phyloP scores from a whole-genome alignment of 441 rosid genomes.

The Isatis lusitanica region DNA sequence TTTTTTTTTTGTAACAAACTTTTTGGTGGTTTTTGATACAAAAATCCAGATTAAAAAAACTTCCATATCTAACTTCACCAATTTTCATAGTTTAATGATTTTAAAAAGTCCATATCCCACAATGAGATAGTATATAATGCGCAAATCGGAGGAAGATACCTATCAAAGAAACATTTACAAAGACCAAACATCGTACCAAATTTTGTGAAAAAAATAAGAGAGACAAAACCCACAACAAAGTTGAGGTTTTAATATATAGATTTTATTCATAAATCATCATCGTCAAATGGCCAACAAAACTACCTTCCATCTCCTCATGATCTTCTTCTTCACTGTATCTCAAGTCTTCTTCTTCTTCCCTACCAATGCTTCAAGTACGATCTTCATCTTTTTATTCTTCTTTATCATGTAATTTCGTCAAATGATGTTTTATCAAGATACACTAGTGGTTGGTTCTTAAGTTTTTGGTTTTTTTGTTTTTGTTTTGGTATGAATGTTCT shows the following conservation, averaged over 20 bases:
- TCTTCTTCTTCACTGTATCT: slow-evolving; percentile 43
- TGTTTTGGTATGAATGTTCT: no score
- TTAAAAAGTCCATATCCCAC: not conserved
- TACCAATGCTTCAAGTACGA: slow-evolving; percentile 29
- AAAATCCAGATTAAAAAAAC: not conserved
- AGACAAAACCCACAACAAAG: not conserved
- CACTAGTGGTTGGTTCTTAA: not conserved
- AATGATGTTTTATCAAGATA: not conserved
- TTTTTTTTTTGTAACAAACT: not conserved
- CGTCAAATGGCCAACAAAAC: slow-evolving; percentile 44
- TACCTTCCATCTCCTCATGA: slow-evolving; percentile 38
- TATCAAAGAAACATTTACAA: slow-evolving; percentile 7
- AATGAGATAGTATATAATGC: slow-evolving; percentile 5
- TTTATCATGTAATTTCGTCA: not conserved
- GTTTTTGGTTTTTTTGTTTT: no score
- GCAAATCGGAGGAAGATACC: not conserved
- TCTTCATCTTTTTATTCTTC: not conserved
- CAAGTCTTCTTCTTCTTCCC: slow-evolving; percentile 32
- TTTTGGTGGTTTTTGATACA: not conserved
- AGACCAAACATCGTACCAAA: slow-evolving; percentile 13
- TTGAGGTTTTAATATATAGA: not conserved
- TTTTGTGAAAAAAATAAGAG: not conserved
- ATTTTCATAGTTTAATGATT: not conserved
- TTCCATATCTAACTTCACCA: not conserved
- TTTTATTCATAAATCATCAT: not conserved